Evolutionary conservation across 768 basidiomycete species (phyloP), one percentile per base, ranked within the genome.

Genomic region (Naematelia encephala): DNA sequence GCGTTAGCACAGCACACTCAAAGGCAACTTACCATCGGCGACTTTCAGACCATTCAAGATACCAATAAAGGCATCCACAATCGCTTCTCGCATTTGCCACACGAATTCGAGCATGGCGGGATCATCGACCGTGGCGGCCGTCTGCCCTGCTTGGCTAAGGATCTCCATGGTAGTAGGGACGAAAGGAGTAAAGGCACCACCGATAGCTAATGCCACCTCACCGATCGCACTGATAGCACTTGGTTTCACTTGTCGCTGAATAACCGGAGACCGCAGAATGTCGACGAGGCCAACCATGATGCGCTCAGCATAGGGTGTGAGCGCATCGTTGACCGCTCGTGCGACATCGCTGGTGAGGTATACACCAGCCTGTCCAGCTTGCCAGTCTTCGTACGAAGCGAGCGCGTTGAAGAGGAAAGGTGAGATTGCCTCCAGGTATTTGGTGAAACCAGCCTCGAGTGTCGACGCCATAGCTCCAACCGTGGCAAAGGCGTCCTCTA

Each of bases 341-440:
- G 91, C 90, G 54, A 98, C 86, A 68, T 99, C 96, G 5, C 92
- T 91, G 56, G 97, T 90, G 65, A 96, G 85, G 65, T 94, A 94
- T 48, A 98, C 90, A 14, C 92, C 91, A 55, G 97, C 91, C 5
- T 87, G 92, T 80, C 91, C 96, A 22, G 98, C 82, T 72, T 96
- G 91, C 43, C 90, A 90, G 78, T 98, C 96, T 75, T 98, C 93
- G 73, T 91, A 87, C 0, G 90, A 85, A 68, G 89, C 87, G 65
- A 99, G 86, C 19, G 94, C 94, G 19, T 88, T 84, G 78, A 87
- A 87, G 39, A 99, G 82, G 82, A 81, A 91, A 11, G 59, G 63
- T 19, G 48, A 39, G 49, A 67, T 61, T 0, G 57, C 62, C 25
- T 66, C 67, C 56, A 72, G 66, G 62, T 72, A 69, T 48, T 70